Evolutionary conservation across 2,329 filamentous ascomycete genomes (phyloP).

Genomic region (Xylogone sp.): DNA sequence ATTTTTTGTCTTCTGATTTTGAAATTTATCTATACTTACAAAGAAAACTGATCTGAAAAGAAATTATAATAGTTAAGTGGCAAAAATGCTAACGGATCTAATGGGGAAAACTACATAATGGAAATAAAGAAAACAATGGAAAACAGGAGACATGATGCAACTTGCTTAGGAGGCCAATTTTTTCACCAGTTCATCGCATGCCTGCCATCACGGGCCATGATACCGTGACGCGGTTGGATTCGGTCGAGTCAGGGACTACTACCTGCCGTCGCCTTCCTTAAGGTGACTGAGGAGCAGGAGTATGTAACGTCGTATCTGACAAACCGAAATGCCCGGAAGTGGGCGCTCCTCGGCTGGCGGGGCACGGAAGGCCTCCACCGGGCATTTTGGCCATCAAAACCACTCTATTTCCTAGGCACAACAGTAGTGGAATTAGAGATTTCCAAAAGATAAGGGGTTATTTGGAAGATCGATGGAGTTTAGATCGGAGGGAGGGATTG

Average conservation of each 20-base stretch:
- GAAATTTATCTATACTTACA: not conserved
- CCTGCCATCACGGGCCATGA: not conserved
- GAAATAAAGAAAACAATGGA: not conserved
- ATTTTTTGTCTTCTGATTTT: not conserved
- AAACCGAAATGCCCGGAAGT: not conserved
- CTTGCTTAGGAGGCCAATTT: not conserved
- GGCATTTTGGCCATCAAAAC: not conserved
- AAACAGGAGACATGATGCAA: not conserved
- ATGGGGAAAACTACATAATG: not conserved
- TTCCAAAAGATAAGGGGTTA: too few relatives aligned
- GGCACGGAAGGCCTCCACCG: not conserved
- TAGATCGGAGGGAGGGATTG: too few relatives aligned
- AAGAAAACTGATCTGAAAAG: not conserved
- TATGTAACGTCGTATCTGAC: not conserved
- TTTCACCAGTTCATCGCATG: not conserved
- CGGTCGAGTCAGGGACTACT: not conserved
- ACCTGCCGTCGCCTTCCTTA: not conserved
- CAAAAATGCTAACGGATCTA: not conserved
- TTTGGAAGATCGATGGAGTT: too few relatives aligned
- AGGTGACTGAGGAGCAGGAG: not conserved
- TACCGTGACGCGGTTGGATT: not conserved
- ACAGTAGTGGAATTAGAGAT: too few relatives aligned
- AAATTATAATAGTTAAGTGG: not conserved
- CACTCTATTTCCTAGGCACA: too few relatives aligned
- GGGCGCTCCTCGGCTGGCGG: not conserved